phyloP scores from a whole-genome alignment of 371 early-diverging fungal genomes.

The Actinomortierella wolfii region DNA sequence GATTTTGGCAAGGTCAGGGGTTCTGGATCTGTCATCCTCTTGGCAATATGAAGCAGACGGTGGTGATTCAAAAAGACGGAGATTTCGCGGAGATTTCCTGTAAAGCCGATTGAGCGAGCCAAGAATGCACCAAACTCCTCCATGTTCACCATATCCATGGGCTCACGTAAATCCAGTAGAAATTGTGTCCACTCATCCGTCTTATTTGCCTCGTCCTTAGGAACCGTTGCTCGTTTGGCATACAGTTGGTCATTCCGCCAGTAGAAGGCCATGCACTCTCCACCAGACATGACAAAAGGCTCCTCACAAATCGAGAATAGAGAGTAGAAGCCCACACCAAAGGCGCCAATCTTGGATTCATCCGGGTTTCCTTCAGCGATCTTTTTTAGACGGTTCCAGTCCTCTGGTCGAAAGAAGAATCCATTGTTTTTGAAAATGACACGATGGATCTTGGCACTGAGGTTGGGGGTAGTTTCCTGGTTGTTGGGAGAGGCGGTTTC shows the following conservation, averaged over 20 bases:
- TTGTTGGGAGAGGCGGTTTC: constrained; percentile 50
- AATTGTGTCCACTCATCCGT: constrained; percentile 72
- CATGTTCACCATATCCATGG: constrained; percentile 71
- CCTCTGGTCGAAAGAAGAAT: constrained; percentile 78
- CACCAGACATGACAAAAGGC: constrained; percentile 76
- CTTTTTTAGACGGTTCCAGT: constrained; percentile 82
- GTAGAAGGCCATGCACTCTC: constrained; percentile 88
- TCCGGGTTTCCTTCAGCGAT: constrained; percentile 95
- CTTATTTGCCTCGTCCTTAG: constrained; percentile 47
- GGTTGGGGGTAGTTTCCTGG: constrained; percentile 48
- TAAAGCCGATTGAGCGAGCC: constrained; percentile 85
- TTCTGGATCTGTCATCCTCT: constrained; percentile 66
- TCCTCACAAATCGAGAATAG: constrained; percentile 89
- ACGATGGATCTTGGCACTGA: constrained; percentile 58
- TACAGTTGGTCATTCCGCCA: constrained; percentile 90
- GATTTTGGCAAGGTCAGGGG: constrained; percentile 58
- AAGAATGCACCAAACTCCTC: constrained; percentile 81
- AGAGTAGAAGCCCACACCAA: constrained; percentile 90
- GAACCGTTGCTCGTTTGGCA: constrained; percentile 71
- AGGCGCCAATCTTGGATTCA: constrained; percentile 84
- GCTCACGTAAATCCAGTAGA: constrained; percentile 77
- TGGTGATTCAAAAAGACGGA: constrained; percentile 68
- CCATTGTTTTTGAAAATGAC: constrained; percentile 88
- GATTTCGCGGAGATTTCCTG: constrained; percentile 72
- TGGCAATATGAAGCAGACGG: constrained; percentile 62